Evolutionary conservation across 495 filamentous ascomycete genomes (phyloP).

Genomic region (Rhizodiscina lignyota): DNA sequence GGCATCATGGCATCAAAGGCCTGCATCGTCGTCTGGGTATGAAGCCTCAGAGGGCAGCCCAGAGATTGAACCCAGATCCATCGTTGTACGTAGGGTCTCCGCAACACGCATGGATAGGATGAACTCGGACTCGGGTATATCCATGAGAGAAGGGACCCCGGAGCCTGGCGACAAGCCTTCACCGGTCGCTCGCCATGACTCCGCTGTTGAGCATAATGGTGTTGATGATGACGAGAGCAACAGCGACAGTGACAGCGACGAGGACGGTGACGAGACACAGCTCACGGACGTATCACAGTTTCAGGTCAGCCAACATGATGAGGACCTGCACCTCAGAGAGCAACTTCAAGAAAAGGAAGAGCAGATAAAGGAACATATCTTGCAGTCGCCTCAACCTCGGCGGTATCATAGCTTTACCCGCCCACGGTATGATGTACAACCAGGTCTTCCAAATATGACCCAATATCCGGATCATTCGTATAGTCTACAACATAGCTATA

Average conservation of each 20-base stretch:
- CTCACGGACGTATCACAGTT: background rate
- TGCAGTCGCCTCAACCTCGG: background rate
- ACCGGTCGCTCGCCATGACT: background rate
- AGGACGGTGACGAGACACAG: background rate
- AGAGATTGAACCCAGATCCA: slow-evolving; percentile 3
- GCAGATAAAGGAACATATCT: background rate
- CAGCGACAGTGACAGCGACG: background rate
- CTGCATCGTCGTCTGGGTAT: slow-evolving; percentile 10
- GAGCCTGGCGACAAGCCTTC: slow-evolving; percentile 2
- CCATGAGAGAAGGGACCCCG: slow-evolving; percentile 9
- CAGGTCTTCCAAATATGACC: background rate
- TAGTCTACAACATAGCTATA: background rate
- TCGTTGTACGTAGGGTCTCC: too few relatives aligned
- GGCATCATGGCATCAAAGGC: slow-evolving; percentile 2
- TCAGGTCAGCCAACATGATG: background rate
- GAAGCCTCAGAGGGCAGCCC: slow-evolving; percentile 9
- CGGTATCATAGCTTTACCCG: background rate
- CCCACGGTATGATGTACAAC: background rate
- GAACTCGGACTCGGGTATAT: slow-evolving; percentile 8
- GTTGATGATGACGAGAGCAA: background rate
- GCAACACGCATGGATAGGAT: slow-evolving; percentile 8
- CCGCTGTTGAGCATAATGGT: background rate
- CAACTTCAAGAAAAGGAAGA: background rate
- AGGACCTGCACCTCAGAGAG: background rate
- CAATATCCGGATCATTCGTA: background rate